Evolutionary conservation across 805 yeast species (phyloP).

Genomic region (Candida ulmi): DNA sequence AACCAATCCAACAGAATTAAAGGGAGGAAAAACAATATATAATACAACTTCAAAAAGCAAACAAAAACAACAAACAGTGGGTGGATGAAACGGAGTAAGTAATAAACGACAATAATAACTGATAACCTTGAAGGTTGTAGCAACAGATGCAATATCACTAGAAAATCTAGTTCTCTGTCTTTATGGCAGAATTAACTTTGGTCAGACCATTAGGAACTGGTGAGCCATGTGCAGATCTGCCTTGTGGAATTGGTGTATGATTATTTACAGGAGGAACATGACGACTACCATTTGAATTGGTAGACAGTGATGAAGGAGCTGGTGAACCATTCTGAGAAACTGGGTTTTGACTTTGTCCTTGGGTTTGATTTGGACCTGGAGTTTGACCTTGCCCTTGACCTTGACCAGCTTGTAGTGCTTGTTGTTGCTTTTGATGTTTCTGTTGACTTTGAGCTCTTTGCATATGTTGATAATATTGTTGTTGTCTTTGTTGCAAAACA

Average conservation of each 20-base stretch:
- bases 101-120: too few species aligned
- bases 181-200: neutral
- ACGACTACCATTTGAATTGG: neutral
- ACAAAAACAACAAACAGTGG: neutral
- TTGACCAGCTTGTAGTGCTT: neutral
- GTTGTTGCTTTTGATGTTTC: conserved; percentile 14
- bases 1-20: neutral
- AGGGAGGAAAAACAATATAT: neutral
- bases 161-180: neutral
- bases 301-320: neutral
- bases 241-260: neutral
- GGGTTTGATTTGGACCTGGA: too few species aligned
- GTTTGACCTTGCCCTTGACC: neutral
- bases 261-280: neutral
- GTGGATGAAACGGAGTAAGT: too few species aligned
- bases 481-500: conserved; percentile 64
- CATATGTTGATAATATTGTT: conserved; percentile 26
- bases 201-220: neutral
- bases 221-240: neutral
- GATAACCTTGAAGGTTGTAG: too few species aligned
- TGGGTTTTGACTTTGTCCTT: too few species aligned
- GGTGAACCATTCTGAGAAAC: neutral
- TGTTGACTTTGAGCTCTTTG: conserved; percentile 23
- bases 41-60: neutral
- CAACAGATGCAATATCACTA: too few species aligned